Percentiles rank a stretch among this genome's conserved stretches.
phyloP scores from a whole-genome alignment of 1,284 basidiomycete species.

The Trametes pubescens region DNA sequence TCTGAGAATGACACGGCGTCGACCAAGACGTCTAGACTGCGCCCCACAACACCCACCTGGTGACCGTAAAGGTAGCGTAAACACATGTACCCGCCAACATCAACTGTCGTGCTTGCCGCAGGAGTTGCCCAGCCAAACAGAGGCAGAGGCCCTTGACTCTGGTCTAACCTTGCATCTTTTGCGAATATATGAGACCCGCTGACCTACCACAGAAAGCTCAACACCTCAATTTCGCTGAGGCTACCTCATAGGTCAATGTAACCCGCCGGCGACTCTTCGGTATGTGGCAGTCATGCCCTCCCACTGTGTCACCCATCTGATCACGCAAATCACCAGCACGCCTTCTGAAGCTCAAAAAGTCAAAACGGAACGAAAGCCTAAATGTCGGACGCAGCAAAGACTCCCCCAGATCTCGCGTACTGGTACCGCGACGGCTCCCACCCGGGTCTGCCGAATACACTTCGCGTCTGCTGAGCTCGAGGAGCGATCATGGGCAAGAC shows the following conservation, averaged over 20 bases:
- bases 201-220: too few species aligned
- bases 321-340: neutral
- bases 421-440: conserved; percentile 4
- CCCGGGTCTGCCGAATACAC: conserved; percentile 2
- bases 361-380: conserved; percentile 18
- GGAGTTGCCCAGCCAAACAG: too few species aligned
- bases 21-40: too few species aligned
- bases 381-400: neutral
- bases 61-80: too few species aligned
- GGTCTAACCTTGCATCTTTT: too few species aligned
- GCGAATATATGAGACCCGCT: too few species aligned
- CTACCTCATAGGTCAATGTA: neutral
- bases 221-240: neutral
- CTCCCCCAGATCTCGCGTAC: conserved; percentile 6
- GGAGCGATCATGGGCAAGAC: conserved; percentile 8
- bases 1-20: too few species aligned
- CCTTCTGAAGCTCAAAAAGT: conserved; percentile 14
- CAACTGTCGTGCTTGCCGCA: too few species aligned
- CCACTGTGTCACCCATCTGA: conserved; percentile 4
- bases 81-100: too few species aligned
- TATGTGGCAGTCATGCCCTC: neutral
- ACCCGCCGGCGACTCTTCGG: neutral
- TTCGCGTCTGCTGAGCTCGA: neutral
- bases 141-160: too few species aligned
- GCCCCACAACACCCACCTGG: too few species aligned